Base-by-base conservation (phyloP, 495 filamentous ascomycete species). In the Penicillium goetzii region DNA sequence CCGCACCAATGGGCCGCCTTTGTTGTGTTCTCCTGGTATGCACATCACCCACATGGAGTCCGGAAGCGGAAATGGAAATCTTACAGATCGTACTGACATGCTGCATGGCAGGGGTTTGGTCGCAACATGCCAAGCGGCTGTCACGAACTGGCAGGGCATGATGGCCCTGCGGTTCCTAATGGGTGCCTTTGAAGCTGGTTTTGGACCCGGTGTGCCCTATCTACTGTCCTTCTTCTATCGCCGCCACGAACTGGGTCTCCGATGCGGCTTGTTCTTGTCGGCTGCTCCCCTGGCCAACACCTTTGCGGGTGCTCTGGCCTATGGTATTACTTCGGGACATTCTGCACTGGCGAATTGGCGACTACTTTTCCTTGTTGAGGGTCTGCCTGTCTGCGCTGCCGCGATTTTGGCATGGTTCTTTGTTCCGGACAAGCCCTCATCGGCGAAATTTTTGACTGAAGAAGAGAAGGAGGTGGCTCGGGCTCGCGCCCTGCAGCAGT, bases 191-290 rank as follows among this genome's bases (percentile, higher is more conserved):
- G 91, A 93, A 71, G 78, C 81, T 14, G 89, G 82, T 0, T 94
- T 86, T 64, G 89, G 86, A 6, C 89, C 90, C 10, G 83, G 83
- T 45, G 79, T 92, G 5, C 90, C 90, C 0, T 93, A 88, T 60
- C 77, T 93, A 0, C 80, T 96, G 0, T 89, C 86, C 0, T 94
- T 93, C 76, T 96, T 96, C 80, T 97, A 96, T 67, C 84, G 88
- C 30, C 82, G 92, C 7, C 83, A 88, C 50, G 92, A 94, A 69
- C 73, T 96, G 1, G 92, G 92, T 19, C 74, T 96, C 26, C 84
- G 92, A 3, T 86, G 85, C 60, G 92, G 92, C 43, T 71, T 96
- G 28, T 93, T 92, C 72, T 72, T 96, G 5, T 87, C 88, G 2
- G 89, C 90, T 2, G 91, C 91, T 0, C 92, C 92, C 0, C 77